Evolutionary conservation across 441 rosid species (phyloP), one percentile per base, ranked within the genome.

Genomic region (Adansonia gregorii): DNA sequence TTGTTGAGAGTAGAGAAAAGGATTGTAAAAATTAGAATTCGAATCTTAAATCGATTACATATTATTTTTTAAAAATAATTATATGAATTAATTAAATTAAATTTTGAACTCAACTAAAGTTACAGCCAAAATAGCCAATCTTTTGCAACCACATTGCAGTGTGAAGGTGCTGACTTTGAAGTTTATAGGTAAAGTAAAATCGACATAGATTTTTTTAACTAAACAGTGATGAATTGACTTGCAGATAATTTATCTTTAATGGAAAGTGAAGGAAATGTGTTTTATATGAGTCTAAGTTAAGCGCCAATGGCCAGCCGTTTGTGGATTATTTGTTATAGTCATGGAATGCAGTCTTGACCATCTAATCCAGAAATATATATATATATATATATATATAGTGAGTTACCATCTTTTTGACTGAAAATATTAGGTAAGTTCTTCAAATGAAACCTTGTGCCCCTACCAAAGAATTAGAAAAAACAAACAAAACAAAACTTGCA

Each of bases 401-500:
- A 27, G 35, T 27, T 27, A 27, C 35, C 8, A 24, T 27, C 66
- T 61, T 61, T 61, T 27, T 11, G 43, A 61, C 66, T 61, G 17
- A 61, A 11, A n/a, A 61, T 5, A 41, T 24, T 27, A 61, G 66
- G 66, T 27, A 8, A 11, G 66, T 61, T 61, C 66, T 27, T 61
- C 43, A 61, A 11, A 4, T 61, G 66, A 11, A 61, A 61, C 66
- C 66, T 61, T 61, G 27, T 61, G 66, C 66, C 66, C 66, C 66
- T 24, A 27, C 66, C 41, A 61, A 61, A 61, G 66, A 11, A 27
- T 1, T 61, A 24, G 66, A 61, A n/a, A 61, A 61, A 61, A 10
- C 41, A 24, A 61, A 61, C 43, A 11, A 24, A 1, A 60, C 66
- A 61, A 27, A 61, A 60, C 41, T 60, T 60, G 8, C 41, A 60